Evolutionary conservation across 2,329 filamentous ascomycete species (phyloP), one percentile per base, ranked within the genome.

Genomic region (Geosmithia putterillii): DNA sequence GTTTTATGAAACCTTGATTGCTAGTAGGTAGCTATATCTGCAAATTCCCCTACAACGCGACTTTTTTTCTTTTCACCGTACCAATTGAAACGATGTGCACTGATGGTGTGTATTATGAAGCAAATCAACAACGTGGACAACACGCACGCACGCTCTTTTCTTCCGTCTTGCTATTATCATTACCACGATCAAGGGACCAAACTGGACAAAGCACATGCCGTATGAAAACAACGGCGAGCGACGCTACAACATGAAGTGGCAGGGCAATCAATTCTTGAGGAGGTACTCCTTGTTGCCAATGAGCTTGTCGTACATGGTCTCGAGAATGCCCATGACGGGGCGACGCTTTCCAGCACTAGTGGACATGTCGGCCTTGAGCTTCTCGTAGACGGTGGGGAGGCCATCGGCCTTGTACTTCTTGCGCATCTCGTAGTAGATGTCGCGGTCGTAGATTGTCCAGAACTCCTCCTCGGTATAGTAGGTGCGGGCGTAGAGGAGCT

Each of bases 401-500:
- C 59, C 59, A 18, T 59, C 59, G 0, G 72, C 72, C 10, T 61
- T 57, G 51, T 73, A 76, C 52, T 72, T 73, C 44, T 60, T 54
- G 38, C 72, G 53, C 47, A 75, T 52, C 18, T 50, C 54, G 34
- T 71, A 63, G 48, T 75, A 73, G 62, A 66, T 67, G 20, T 61
- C 48, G 41, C 60, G 60, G 48, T 73, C 64, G 47, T 73, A 75
- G 46, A 71, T 66, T 18, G 58, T 53, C 70, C 71, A 74, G 53
- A 76, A 76, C 43, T 76, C 71, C 2, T 63, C 58, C 50, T 72
- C 65, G 17, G 60, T 65, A 52, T 73, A 73, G 54, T 71, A 75
- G 0, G 70, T 70, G 43, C 74, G 70, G 5, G 72, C 71, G 51
- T 76, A 76, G 7, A 76, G 52, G 64, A 70, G 72, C 54, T 74